Evolutionary conservation across 495 filamentous ascomycete genomes (phyloP).

Genomic region (Penicillium lividum): DNA sequence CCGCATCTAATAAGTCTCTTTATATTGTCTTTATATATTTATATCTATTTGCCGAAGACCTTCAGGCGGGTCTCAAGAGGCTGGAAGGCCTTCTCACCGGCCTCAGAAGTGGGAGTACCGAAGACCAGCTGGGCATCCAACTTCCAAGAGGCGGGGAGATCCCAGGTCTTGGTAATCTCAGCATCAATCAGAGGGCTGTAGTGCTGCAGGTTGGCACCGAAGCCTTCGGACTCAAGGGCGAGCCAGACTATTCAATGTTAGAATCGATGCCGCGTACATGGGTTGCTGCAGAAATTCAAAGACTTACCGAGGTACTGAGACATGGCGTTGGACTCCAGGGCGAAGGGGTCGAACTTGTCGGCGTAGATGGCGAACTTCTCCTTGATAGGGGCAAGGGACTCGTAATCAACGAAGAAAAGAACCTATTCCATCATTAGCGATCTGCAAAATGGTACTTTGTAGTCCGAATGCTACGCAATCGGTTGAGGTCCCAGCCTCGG

Average conservation of each 20-base stretch:
- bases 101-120: constrained; percentile 37
- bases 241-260: constrained; percentile 43
- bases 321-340: constrained; percentile 53
- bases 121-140: constrained; percentile 55
- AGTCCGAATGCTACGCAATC: not conserved
- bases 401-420: constrained; percentile 53
- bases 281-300: not conserved
- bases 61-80: constrained; percentile 45
- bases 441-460: not conserved
- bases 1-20: too few relatives aligned
- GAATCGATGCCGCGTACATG: not conserved
- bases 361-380: constrained; percentile 47
- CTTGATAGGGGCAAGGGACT: constrained; percentile 39
- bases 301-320: constrained; percentile 48
- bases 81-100: constrained; percentile 40
- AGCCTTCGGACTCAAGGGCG: constrained; percentile 49
- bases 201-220: constrained; percentile 58
- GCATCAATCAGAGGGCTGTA: constrained; percentile 54
- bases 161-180: constrained; percentile 41
- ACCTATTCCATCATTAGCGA: constrained; percentile 26
- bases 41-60: constrained; percentile 41
- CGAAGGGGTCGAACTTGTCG: constrained; percentile 52
- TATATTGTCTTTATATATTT: not conserved
- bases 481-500: not conserved
- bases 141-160: constrained; percentile 46